These are phyloP conservation scores for Lactifluus piperatus DNA, from an alignment of 768 basidiomycete species.

Conservation along the genomic window DNA sequence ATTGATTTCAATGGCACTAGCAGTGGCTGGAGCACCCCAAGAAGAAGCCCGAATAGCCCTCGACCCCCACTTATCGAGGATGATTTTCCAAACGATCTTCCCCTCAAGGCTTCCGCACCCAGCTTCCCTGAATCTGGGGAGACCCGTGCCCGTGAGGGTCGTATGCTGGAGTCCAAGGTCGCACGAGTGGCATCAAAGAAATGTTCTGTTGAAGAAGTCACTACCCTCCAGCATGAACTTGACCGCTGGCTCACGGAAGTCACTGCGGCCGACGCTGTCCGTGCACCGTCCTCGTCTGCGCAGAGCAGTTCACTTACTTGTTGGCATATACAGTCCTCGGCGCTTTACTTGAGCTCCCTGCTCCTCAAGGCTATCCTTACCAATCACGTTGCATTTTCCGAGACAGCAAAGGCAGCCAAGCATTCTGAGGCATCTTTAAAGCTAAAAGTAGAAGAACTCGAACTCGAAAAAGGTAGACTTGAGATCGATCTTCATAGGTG, in stretches of 20 bases:
- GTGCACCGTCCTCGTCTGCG: conserved; percentile 27
- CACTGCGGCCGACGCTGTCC: conserved; percentile 53
- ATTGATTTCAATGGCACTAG: conserved; percentile 54
- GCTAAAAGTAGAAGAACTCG: conserved; percentile 57
- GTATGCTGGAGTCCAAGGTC: conserved; percentile 68
- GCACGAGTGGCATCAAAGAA: conserved; percentile 74
- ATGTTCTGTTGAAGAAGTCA: conserved; percentile 82
- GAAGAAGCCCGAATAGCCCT: conserved; percentile 39
- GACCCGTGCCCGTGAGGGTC: conserved; percentile 40
- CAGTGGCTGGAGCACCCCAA: conserved; percentile 61
- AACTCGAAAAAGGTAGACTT: conserved; percentile 47
- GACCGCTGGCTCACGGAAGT: conserved; percentile 65
- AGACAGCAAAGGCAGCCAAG: conserved; percentile 62
- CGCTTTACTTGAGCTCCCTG: conserved; percentile 67
- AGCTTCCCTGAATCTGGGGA: conserved; percentile 23
- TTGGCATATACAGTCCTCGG: conserved; percentile 39
- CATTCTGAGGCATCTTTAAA: conserved; percentile 51
- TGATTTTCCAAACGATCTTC: conserved; percentile 32
- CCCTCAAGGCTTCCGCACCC: conserved; percentile 26
- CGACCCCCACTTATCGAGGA: conserved; percentile 33
- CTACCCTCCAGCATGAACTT: conserved; percentile 67
- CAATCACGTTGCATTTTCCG: conserved; percentile 75
- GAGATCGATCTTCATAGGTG: conserved; percentile 69
- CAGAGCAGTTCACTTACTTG: conserved; percentile 7
- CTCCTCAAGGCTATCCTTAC: conserved; percentile 75